phyloP scores from a whole-genome alignment of 108 stramenopile species.

The Mediolabrus comicus region DNA sequence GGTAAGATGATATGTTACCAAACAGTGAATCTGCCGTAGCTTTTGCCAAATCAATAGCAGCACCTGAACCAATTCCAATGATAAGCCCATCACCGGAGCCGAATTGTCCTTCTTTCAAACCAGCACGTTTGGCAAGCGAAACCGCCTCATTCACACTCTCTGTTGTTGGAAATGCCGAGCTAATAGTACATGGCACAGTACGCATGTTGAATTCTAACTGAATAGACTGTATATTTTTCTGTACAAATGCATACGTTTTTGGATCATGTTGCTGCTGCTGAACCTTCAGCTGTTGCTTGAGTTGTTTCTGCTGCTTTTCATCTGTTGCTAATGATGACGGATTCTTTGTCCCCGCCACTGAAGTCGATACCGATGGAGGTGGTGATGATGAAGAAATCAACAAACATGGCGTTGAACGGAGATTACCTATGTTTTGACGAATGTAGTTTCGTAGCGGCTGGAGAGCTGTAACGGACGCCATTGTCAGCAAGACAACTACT shows the following conservation, averaged over 20 bases:
- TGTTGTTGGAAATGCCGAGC: slow-evolving; percentile 40
- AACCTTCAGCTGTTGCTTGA: neutral
- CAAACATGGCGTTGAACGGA: slow-evolving; percentile 42
- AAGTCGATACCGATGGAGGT: neutral
- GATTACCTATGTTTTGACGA: slow-evolving; percentile 19
- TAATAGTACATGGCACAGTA: slow-evolving; percentile 24
- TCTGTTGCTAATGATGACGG: neutral
- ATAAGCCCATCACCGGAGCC: slow-evolving; percentile 26
- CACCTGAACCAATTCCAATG: slow-evolving; percentile 66
- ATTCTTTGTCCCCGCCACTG: slow-evolving; percentile 6
- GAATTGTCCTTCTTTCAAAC: slow-evolving; percentile 15
- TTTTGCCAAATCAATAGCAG: slow-evolving; percentile 80
- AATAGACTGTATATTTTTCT: slow-evolving; percentile 27
- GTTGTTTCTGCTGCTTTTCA: neutral
- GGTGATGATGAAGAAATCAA: slow-evolving; percentile 31
- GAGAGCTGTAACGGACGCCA: slow-evolving; percentile 6
- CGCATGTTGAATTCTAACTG: slow-evolving; percentile 27
- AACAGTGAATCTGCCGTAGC: slow-evolving; percentile 36
- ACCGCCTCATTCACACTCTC: slow-evolving; percentile 29
- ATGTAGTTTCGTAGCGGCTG: slow-evolving; percentile 33
- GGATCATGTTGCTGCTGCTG: slow-evolving; percentile 14
- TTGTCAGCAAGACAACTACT: too few relatives aligned
- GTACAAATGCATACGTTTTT: slow-evolving; percentile 20
- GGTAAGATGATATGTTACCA: slow-evolving; percentile 1
- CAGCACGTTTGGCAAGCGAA: slow-evolving; percentile 29